phyloP scores from a whole-genome alignment of 768 basidiomycete genomes.

The Kwoniella sp. region DNA sequence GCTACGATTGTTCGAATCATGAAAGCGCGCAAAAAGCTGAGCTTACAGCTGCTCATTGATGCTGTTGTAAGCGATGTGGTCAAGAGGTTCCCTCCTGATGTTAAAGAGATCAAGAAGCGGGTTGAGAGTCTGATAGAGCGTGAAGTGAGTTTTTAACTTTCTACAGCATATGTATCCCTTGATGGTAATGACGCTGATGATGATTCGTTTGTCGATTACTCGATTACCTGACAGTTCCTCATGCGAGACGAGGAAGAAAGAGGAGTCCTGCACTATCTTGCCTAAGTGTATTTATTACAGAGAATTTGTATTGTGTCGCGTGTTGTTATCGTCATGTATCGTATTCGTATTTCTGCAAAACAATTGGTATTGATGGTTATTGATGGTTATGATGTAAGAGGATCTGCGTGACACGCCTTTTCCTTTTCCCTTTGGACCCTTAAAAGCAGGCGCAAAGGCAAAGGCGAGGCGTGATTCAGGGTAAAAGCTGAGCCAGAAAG shows the following conservation, averaged over 20 bases:
- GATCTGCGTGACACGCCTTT: neutral
- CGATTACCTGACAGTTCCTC: conserved; percentile 66
- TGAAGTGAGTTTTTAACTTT: conserved; percentile 48
- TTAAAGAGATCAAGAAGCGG: conserved; percentile 79
- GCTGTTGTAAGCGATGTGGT: conserved; percentile 85
- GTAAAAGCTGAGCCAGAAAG: no score
- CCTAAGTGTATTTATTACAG: no score
- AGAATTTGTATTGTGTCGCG: no score
- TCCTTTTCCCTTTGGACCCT: neutral
- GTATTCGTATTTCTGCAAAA: no score
- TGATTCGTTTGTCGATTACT: conserved; percentile 20
- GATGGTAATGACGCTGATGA: conserved; percentile 1
- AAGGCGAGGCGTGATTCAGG: no score
- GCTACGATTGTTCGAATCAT: conserved; percentile 95
- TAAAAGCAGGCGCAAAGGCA: no score
- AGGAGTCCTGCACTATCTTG: conserved; percentile 76
- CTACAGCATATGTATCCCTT: neutral
- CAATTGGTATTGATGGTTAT: no score
- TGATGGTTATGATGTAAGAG: conserved; percentile 1
- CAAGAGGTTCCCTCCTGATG: conserved; percentile 81
- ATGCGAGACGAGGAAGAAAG: conserved; percentile 72
- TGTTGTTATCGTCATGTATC: no score
- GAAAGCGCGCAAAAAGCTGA: conserved; percentile 86
- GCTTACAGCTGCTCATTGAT: conserved; percentile 74
- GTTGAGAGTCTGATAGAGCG: conserved; percentile 79